Percentiles rank a stretch among this genome's conserved stretches.
Conservation (phyloP, 768 basidiomycete species). For the Amyloporia xantha region DNA sequence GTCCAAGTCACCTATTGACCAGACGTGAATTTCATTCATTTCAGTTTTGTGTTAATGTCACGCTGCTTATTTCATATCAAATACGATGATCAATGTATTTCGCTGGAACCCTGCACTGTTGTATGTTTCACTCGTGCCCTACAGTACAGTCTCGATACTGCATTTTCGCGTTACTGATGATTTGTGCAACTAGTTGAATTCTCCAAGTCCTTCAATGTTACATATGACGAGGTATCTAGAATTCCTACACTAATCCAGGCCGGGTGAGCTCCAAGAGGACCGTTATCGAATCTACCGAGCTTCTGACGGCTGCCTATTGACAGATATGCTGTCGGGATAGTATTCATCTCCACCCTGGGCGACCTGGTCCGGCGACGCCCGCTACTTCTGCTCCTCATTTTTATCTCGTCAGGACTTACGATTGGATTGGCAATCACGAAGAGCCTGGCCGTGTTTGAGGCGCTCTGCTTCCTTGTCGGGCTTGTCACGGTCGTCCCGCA, state of each 20-base stretch:
- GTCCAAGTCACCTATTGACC: too few species aligned
- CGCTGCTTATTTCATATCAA: too few species aligned
- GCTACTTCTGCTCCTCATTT: constrained; percentile 53
- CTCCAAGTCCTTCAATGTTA: constrained; percentile 30
- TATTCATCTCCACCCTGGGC: constrained; percentile 76
- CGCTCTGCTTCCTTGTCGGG: constrained; percentile 66
- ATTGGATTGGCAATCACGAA: constrained; percentile 66
- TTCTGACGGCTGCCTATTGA: not conserved
- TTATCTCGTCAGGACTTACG: constrained; percentile 49
- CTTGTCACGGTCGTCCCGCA: constrained; percentile 67
- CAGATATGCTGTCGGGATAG: constrained; percentile 25
- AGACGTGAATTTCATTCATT: too few species aligned
- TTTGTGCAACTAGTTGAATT: constrained; percentile 21
- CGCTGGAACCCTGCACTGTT: too few species aligned
- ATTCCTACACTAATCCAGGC: constrained; percentile 65
- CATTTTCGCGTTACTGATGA: too few species aligned
- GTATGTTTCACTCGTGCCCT: too few species aligned
- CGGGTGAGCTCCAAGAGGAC: too few species aligned
- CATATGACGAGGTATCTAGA: constrained; percentile 34
- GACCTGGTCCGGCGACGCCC: constrained; percentile 75
- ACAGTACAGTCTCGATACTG: too few species aligned
- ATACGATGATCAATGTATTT: too few species aligned
- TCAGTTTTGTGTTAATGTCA: too few species aligned
- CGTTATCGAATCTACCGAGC: too few species aligned
- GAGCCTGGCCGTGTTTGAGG: constrained; percentile 54